Conservation (phyloP, 345 rosid genomes). For the Boechera divaricarpa region DNA sequence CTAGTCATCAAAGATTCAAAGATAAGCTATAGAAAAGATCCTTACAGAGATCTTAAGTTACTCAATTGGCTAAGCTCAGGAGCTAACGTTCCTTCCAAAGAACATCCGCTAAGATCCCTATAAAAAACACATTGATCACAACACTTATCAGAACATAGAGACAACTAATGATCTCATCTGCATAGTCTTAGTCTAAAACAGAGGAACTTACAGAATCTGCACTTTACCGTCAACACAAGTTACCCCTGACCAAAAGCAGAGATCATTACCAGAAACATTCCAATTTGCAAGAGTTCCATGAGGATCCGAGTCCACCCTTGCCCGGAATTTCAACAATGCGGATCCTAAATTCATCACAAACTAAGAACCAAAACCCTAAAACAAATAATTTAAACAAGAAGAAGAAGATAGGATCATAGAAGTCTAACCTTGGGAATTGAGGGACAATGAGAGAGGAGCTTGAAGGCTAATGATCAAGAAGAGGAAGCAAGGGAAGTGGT, state of each 20-base stretch:
- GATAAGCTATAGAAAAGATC: conserved; percentile 36
- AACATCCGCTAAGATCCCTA: conserved; percentile 73
- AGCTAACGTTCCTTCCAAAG: conserved; percentile 69
- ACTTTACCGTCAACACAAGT: conserved; percentile 73
- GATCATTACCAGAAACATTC: conserved; percentile 53
- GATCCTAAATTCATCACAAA: conserved; percentile 58
- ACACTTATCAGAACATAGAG: conserved; percentile 27
- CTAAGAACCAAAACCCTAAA: conserved; percentile 31
- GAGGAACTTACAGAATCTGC: conserved; percentile 72
- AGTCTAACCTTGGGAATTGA: conserved; percentile 64
- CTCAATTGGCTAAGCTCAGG: conserved; percentile 76
- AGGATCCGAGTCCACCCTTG: conserved; percentile 65
- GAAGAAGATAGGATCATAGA: background rate
- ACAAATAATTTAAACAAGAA: conserved; percentile 10
- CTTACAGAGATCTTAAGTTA: conserved; percentile 82
- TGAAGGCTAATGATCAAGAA: conserved; percentile 55
- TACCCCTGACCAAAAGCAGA: conserved; percentile 83
- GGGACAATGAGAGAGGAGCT: conserved; percentile 56
- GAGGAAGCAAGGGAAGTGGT: conserved; percentile 55
- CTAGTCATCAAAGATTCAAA: conserved; percentile 52
- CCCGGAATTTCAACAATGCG: conserved; percentile 69
- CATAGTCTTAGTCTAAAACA: conserved; percentile 56
- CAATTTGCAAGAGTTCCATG: conserved; percentile 67
- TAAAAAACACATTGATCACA: conserved; percentile 43
- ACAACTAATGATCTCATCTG: conserved; percentile 51